Base-by-base conservation (phyloP, 768 basidiomycete genomes). In the Leccinum incarnatum region DNA sequence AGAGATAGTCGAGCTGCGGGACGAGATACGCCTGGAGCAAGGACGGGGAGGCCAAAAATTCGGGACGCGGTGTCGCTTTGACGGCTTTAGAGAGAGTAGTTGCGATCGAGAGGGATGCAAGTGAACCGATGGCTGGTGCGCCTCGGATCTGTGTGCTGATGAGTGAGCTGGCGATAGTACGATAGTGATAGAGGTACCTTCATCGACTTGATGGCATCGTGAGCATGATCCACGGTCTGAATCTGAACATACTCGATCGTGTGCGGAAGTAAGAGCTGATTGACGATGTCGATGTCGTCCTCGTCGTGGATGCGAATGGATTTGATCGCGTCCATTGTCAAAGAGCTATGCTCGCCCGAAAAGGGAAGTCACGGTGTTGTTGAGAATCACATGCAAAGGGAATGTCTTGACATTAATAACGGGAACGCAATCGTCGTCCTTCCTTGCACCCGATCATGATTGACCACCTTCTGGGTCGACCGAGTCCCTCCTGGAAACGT, bases 121-220 rank as follows among this genome's bases (percentile, higher is more conserved):
- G 84, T 1, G 94, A 93, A 1, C 89, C 95, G 48, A 98, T 98
- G 17, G 95, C 96, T 1, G 95, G 95, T 5, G 95, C 96, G 5
- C 95, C 95, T 51, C 96, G 87, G 63, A 90, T 90, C 85, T 87
- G 61, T 21, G 11, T 5, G n/a, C 23, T 12, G 40, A 30, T 58
- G 32, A 53, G 53, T 27, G 45, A 8, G 34, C 7, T 12, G 57
- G 36, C n/a, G 37, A n/a, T 11, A 32, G 4, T 32, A 8, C 36
- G 8, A n/a, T n/a, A 45, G 12, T 21, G 29, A 46, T 19, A 21
- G 46, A 61, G 70, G 19, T 58, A 88, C 93, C 83, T 94, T 95
- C 95, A 98, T 98, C 15, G 88, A 81, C 76, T 93, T 95, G 75
- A 98, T 98, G 17, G 95, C 95, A 68, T 94, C 91, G 74, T 91